Conservation (phyloP, 2,329 filamentous ascomycete genomes). For the Penicillium italicum region DNA sequence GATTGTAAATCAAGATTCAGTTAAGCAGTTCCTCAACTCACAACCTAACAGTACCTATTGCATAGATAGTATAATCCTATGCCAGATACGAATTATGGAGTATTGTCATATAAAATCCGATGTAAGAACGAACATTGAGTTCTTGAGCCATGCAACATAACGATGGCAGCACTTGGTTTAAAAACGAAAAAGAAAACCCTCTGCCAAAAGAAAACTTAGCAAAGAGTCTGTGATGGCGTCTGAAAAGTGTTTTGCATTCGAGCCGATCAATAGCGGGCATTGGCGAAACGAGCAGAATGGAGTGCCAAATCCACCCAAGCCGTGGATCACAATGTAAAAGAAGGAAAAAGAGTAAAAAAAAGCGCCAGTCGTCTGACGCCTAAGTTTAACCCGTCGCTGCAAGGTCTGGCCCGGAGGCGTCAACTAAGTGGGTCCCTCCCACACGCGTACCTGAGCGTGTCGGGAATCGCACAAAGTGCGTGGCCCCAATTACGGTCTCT, state of each 20-base stretch:
- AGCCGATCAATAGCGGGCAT: not conserved
- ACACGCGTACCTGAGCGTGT: conserved; percentile 13
- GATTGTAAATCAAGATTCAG: not conserved
- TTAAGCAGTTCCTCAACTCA: not conserved
- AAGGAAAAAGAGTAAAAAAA: not conserved
- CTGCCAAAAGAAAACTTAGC: not conserved
- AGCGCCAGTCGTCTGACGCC: not conserved
- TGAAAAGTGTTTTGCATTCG: not conserved
- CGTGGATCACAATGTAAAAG: conserved; percentile 5
- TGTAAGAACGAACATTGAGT: not conserved
- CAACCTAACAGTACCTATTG: not conserved
- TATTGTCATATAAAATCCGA: not conserved
- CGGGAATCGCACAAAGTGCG: conserved; percentile 2
- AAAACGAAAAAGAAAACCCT: not conserved
- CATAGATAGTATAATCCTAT: not conserved
- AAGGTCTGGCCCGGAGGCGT: conserved; percentile 27
- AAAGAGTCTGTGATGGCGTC: not conserved
- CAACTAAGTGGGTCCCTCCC: conserved; percentile 11
- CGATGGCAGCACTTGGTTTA: not conserved
- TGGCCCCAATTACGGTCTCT: conserved; percentile 5
- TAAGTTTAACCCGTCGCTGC: conserved; percentile 24
- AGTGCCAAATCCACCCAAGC: not conserved
- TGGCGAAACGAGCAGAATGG: not conserved
- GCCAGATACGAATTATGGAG: not conserved
- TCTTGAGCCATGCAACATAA: not conserved